These are phyloP conservation scores for Gossypium anomalum DNA, from an alignment of 345 rosid genomes.

Conservation along the genomic window DNA sequence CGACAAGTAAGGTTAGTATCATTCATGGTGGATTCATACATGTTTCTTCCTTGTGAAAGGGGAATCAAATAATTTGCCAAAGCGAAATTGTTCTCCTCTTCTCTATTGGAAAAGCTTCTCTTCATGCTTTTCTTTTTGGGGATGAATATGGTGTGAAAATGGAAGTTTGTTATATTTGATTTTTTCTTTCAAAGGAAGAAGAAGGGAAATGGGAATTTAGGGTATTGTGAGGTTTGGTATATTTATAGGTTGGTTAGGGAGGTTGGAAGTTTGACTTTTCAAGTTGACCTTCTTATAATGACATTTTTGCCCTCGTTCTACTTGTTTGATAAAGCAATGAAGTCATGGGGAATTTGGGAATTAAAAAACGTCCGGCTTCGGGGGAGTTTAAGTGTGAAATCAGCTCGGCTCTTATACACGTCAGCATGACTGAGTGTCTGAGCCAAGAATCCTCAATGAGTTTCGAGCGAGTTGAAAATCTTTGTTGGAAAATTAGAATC, in stretches of 20 bases:
- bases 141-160: constrained; percentile 11
- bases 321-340: constrained; percentile 9
- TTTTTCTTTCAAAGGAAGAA: not conserved
- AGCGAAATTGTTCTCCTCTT: constrained; percentile 14
- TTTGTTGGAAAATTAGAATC: not conserved
- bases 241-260: constrained; percentile 25
- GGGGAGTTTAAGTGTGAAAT: not conserved
- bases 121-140: constrained; percentile 25
- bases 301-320: constrained; percentile 23
- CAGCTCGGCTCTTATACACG: constrained; percentile 8
- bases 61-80: constrained; percentile 59
- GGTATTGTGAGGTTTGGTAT: not conserved
- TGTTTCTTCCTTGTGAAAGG: constrained; percentile 30
- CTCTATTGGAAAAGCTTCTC: constrained; percentile 32
- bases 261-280: constrained; percentile 16
- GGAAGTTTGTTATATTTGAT: not conserved
- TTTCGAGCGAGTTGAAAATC: not conserved
- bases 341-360: constrained; percentile 3
- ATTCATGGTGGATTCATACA: not conserved
- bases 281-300: constrained; percentile 34
- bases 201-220: not conserved
- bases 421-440: constrained; percentile 28
- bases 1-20: constrained; percentile 16
- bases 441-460: constrained; percentile 19
- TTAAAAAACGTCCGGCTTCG: not conserved